Conservation (phyloP, 2,329 filamentous ascomycete genomes). For the Fusarium luffae region DNA sequence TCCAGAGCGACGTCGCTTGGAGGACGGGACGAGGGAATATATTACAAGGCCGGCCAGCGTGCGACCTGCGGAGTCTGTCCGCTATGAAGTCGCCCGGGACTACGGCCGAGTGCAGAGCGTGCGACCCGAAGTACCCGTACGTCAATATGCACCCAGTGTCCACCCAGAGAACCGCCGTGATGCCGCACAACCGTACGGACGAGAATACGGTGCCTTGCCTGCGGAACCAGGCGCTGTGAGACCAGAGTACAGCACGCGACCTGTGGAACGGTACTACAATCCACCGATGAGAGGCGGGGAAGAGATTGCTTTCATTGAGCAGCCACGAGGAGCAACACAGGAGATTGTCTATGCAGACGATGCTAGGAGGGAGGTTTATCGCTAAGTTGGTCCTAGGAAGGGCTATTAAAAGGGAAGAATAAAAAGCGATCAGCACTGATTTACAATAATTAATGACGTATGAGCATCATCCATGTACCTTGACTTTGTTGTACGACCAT, state of each 20-base stretch:
- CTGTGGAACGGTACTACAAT: conserved; percentile 59
- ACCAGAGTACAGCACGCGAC: conserved; percentile 55
- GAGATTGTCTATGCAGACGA: conserved; percentile 61
- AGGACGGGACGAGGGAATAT: conserved; percentile 65
- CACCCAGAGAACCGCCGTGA: conserved; percentile 47
- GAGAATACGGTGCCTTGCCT: conserved; percentile 46
- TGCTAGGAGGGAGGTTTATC: conserved; percentile 52
- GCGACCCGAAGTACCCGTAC: conserved; percentile 50
- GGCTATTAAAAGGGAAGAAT: neutral
- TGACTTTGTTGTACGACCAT: neutral
- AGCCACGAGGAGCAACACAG: conserved; percentile 54
- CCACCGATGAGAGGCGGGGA: conserved; percentile 49
- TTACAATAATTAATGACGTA: conserved; percentile 3
- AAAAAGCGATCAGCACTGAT: neutral
- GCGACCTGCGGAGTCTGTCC: conserved; percentile 61
- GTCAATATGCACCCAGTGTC: conserved; percentile 46
- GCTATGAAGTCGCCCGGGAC: conserved; percentile 55
- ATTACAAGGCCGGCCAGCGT: conserved; percentile 67
- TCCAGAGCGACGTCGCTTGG: conserved; percentile 55
- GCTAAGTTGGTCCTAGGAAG: conserved; percentile 34
- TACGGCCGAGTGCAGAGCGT: conserved; percentile 60
- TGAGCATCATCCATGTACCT: neutral
- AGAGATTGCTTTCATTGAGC: conserved; percentile 59
- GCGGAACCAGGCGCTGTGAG: conserved; percentile 43
- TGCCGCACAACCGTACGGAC: conserved; percentile 48